phyloP scores from a whole-genome alignment of 345 rosid species.

The Fremontodendron californicum region DNA sequence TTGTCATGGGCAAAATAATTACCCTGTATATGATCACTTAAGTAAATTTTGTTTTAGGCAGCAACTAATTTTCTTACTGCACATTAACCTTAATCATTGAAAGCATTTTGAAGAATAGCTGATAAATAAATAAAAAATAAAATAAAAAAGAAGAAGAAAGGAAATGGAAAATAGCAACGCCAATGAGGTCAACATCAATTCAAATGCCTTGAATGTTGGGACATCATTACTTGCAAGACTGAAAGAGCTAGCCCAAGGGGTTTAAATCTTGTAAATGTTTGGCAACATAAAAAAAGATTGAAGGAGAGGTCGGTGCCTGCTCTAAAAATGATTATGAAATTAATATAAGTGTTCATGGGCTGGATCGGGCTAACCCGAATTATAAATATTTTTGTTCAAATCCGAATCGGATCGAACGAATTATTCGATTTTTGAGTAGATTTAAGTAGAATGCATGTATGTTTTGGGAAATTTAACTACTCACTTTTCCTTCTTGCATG shows the following conservation, averaged over 20 bases:
- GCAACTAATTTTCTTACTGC: background rate
- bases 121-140: too few species aligned
- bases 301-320: background rate
- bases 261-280: background rate
- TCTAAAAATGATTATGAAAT: too few species aligned
- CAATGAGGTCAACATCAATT: background rate
- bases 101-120: background rate
- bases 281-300: background rate
- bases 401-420: background rate
- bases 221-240: background rate
- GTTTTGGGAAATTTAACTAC: slow-evolving; percentile 4
- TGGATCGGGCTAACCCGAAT: too few species aligned
- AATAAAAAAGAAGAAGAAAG: background rate
- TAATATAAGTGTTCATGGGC: too few species aligned
- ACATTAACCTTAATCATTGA: background rate
- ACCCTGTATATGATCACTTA: background rate
- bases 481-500: background rate
- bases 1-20: background rate
- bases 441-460: too few species aligned
- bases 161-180: background rate
- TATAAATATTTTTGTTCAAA: background rate
- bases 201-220: background rate
- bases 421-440: too few species aligned
- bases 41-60: background rate
- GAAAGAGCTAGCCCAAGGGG: background rate